Base-by-base conservation (phyloP, 148 eudicot species). In the Selenicereus undatus region DNA sequence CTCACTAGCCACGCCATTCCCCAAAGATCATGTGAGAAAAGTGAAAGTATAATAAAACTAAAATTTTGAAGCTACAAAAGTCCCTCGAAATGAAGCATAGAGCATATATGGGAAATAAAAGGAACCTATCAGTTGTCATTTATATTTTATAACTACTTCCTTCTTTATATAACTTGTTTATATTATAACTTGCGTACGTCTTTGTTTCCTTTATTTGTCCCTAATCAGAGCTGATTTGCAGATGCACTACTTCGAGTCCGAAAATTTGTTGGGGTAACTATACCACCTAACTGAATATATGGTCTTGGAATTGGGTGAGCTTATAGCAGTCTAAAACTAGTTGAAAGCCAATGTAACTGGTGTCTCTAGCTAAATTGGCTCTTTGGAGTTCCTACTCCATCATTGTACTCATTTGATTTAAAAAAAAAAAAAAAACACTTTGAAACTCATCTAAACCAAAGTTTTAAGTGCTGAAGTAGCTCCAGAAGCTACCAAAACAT, bases 281-380 rank as follows among this genome's bases (percentile, higher is more conserved):
- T 96, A 83, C 99, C 99, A 42, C 86, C 92, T 72, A 97, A 96
- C 86, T 85, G 95, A 86, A 92, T 96, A 42, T 96, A 83, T 87
- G 99, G 99, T 79, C 90, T 96, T 29, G 99, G 99, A 75, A 75
- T 90, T 71, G 99, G 99, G 99, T 96, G 80, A 91, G 91, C 78
- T 13, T 64, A 36, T 74, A 68, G 20, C 42, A 68, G 20, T 62
- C n/a, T 35, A 58, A 50, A 52, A 52, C 24, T 64, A 35, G 30
- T 77, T 76, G 78, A 54, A 65, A 36, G 75, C 74, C 56, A 45
- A 36, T n/a, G 29, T 72, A 29, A 74, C 21, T 32, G 32, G 39
- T 24, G 21, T 26, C 5, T 45, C 72, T 32, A 35, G 76, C 30
- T 79, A 32, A 27, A 58, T 32, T 2, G 32, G 32, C 32, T 32